Base-by-base conservation (phyloP, 257 asterid species). In the Echites panduratus region DNA sequence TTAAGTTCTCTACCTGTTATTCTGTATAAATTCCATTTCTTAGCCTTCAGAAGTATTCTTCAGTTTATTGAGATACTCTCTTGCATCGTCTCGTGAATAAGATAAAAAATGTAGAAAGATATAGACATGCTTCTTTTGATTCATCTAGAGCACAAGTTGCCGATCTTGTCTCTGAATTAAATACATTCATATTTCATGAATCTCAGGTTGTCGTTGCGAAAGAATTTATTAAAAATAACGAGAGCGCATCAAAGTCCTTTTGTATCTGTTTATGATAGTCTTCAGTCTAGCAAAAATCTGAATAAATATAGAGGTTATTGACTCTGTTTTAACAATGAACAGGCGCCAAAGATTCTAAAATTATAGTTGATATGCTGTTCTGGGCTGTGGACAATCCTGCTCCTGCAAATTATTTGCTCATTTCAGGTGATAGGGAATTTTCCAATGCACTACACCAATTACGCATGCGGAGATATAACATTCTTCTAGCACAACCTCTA, bases 371-470 rank as follows among this genome's bases (percentile, higher is more conserved):
- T 57, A 85, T 87, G 89, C 79, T 85, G 66, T 78, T 85, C 72
- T 87, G 90, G 88, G 90, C 90, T 11, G 87, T 87, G 9, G 88
- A 87, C 80, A 85, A 87, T 82, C 90, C 90, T 45, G 87, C 93
- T 27, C 90, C 90, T 26, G 90, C 90, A 19, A 87, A 87, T 82
- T 84, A 80, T 81, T 62, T 88, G 69, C 79, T 88, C 24, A 84
- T 87, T 44, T 85, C 89, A 0, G 89, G 90, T 24, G 90, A 85
- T 69, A 27, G 89, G 32, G 90, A 82, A 77, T 88, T 87, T 49
- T 85, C 89, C 44, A 79, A 85, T 56, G 87, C 89, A 24, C 87
- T 88, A 72, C 85, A 88, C 77, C 90, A 85, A 61, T 76, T 88
- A 47, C 81, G 89, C 35, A 73, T 84, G 89, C 83, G 87, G 29